Conservation (phyloP, 75 land plant species). For the Pseudotsuga menziesii region DNA sequence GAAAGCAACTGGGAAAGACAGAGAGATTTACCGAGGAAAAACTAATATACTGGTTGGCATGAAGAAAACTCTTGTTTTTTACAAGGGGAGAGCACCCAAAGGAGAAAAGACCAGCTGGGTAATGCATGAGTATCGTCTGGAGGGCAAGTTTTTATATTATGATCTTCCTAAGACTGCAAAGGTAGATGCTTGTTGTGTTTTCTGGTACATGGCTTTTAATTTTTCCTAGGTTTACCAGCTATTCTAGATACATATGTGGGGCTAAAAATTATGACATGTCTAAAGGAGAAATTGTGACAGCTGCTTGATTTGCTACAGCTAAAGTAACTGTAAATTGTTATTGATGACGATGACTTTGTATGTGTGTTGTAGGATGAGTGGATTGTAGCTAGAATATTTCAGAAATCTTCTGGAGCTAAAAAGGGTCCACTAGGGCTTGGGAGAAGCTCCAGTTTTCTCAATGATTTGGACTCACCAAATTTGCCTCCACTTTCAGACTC, state of each 20-base stretch:
- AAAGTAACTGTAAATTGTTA: background rate
- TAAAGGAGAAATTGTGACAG: background rate
- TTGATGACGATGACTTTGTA: conserved; percentile 6
- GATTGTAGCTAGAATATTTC: conserved; percentile 47
- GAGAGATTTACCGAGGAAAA: conserved; percentile 4
- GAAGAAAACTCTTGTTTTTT: conserved; percentile 23
- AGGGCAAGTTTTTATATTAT: conserved; percentile 12
- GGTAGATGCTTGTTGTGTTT: background rate
- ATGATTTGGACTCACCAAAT: conserved; percentile 7
- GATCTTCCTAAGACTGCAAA: conserved; percentile 11
- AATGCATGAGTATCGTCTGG: conserved; percentile 20
- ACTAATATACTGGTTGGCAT: conserved; percentile 8
- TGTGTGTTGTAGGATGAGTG: conserved; percentile 29
- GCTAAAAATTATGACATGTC: background rate
- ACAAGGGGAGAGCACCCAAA: conserved; percentile 19
- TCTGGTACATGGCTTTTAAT: background rate
- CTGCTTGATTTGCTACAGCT: background rate
- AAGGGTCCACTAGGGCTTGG: conserved; percentile 9
- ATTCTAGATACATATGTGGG: background rate
- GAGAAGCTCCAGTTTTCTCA: background rate
- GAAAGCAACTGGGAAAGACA: conserved; percentile 23
- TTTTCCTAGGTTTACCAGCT: background rate
- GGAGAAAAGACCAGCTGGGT: conserved; percentile 19
- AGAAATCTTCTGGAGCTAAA: conserved; percentile 33
- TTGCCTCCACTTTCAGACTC: conserved; percentile 18